Conservation (phyloP, 805 yeast genomes). For the Ogataea glucozyma region DNA sequence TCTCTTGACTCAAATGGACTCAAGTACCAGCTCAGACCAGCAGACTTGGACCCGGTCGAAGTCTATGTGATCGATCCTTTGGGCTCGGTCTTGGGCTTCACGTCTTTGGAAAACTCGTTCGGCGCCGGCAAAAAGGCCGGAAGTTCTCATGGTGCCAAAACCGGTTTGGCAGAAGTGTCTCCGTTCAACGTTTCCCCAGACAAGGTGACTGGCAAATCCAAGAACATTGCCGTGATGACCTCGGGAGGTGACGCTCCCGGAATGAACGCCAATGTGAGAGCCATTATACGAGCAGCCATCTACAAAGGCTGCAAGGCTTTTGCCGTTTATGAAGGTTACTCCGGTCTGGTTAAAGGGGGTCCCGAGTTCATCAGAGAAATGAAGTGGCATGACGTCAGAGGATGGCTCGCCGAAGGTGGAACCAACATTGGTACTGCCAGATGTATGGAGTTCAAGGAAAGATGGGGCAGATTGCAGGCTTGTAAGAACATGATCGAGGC, state of each 20-base stretch:
- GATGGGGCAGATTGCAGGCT: conserved; percentile 63
- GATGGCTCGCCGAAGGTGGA: conserved; percentile 71
- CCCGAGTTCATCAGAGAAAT: conserved; percentile 54
- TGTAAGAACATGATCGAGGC: conserved; percentile 65
- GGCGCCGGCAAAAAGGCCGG: conserved; percentile 27
- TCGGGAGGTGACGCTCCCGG: conserved; percentile 86
- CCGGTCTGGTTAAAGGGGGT: conserved; percentile 71
- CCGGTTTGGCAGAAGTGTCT: background rate
- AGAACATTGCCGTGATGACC: conserved; percentile 74
- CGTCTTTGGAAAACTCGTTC: conserved; percentile 58
- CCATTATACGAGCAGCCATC: conserved; percentile 70
- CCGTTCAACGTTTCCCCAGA: conserved; percentile 1
- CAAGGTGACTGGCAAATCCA: conserved; percentile 12
- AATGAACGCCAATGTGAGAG: conserved; percentile 75
- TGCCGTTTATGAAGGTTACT: conserved; percentile 74
- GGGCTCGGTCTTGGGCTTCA: conserved; percentile 80
- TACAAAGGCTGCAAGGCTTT: conserved; percentile 63
- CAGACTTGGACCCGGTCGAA: conserved; percentile 72
- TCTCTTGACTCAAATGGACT: conserved; percentile 34
- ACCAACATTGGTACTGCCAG: conserved; percentile 80
- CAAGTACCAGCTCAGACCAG: conserved; percentile 64
- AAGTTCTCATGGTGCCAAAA: conserved; percentile 4
- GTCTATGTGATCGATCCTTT: conserved; percentile 80
- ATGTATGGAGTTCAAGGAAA: conserved; percentile 64
- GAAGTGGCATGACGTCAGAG: conserved; percentile 74